Base-by-base conservation (phyloP, 2,329 filamentous ascomycete genomes). In the Nothopassalora personata region DNA sequence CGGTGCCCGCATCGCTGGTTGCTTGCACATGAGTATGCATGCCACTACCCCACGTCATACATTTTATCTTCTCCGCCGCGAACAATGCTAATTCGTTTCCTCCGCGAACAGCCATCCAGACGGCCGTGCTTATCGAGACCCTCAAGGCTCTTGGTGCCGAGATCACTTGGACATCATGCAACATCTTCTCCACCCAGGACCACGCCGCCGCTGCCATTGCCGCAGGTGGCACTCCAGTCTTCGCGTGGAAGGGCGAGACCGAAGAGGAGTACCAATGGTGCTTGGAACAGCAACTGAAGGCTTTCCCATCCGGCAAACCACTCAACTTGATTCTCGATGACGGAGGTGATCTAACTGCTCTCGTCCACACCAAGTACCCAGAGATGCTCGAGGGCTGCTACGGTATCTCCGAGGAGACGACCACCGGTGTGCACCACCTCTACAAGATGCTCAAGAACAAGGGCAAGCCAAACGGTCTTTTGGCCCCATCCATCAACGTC, bases 201-300 rank as follows among this genome's bases (percentile, higher is more conserved):
- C 93, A 97, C 81, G 94, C 94, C 72, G 94, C 94, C 57, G 92
- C 94, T 68, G 94, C 94, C 77, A 97, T 99, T 80, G 94, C 94
- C 70, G 94, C 93, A 59, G 83, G 86, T 56, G 94, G 93, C 77
- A 88, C 95, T 67, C 92, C 93, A 72, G 93, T 99, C 72, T 88
- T 88, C 73, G 86, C 86, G 71, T 88, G 86, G 86, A 88, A 88
- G 79, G 86, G 92, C 74, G 94, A 99, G 90, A 96, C 93, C 71
- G 94, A 99, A 81, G 94, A 97, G 82, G 94, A 97, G 84, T 99
- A 97, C 86, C 86, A 96, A 80, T 97, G 94, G 94, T 99, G 94
- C 81, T 83, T 97, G 74, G 93, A 97, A 85, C 94, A 99, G 86
- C 94, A 97, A 84, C 88, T 99, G 73, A 78, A 83, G 67, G 88